A percentile compares a stretch with the other conserved stretches of the same genome.
Conservation (phyloP, 2,329 filamentous ascomycete species). For the Colletotrichum chrysophilum region DNA sequence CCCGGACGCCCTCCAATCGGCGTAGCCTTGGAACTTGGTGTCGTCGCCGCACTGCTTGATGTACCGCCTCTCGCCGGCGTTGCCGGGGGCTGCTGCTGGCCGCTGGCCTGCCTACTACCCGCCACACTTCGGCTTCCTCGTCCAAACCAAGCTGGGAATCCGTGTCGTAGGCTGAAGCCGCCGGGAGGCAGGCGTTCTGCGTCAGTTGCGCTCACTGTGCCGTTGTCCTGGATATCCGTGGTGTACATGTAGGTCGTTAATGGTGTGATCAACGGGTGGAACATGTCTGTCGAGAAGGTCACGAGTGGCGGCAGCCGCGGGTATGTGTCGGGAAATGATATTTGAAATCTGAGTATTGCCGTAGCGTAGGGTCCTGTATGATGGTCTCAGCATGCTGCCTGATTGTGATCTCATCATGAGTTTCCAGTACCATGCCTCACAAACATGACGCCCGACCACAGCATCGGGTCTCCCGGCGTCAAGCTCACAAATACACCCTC, state of each 20-base stretch:
- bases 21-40: constrained; percentile 35
- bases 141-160: constrained; percentile 91
- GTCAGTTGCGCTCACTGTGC: constrained; percentile 83
- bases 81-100: constrained; percentile 35
- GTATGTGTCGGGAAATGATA: constrained; percentile 84
- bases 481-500: constrained; percentile 87
- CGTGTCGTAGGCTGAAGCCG: constrained; percentile 88
- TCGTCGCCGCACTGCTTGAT: constrained; percentile 27
- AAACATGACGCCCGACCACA: constrained; percentile 93
- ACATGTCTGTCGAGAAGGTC: constrained; percentile 90
- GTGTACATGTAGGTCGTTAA: constrained; percentile 95
- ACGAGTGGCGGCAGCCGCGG: constrained; percentile 82
- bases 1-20: constrained; percentile 32
- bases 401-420: not conserved
- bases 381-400: not conserved
- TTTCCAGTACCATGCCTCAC: constrained; percentile 75
- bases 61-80: constrained; percentile 28
- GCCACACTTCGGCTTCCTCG: constrained; percentile 50
- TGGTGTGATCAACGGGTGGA: constrained; percentile 91
- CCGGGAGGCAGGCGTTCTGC: constrained; percentile 85
- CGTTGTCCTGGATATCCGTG: constrained; percentile 75
- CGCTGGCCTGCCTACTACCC: constrained; percentile 44
- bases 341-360: constrained; percentile 86
- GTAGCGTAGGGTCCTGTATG: constrained; percentile 82
- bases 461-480: constrained; percentile 77